phyloP scores from a whole-genome alignment of 2,329 filamentous ascomycete species.

The Magnaporthiopsis poae region DNA sequence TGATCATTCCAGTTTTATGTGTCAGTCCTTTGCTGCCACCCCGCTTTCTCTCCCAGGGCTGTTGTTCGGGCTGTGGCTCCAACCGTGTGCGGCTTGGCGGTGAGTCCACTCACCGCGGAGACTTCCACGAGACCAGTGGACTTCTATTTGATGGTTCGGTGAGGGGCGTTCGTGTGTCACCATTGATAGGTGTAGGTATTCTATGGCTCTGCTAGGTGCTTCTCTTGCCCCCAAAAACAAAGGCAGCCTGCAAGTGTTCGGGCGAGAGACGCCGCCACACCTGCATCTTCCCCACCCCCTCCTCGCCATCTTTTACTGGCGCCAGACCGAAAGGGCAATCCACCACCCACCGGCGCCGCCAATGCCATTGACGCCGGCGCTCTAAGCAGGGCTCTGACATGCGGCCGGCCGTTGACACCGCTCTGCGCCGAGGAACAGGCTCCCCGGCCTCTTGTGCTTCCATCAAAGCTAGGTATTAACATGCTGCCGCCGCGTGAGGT shows the following conservation, averaged over 20 bases:
- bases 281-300: neutral
- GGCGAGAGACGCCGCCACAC: too few relatives aligned
- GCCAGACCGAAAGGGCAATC: too few relatives aligned
- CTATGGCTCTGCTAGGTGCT: too few relatives aligned
- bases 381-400: neutral
- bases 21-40: too few relatives aligned
- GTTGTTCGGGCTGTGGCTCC: too few relatives aligned
- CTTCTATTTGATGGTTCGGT: neutral
- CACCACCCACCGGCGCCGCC: neutral
- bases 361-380: neutral
- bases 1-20: too few relatives aligned
- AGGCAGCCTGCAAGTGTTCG: neutral
- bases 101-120: neutral
- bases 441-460: too few relatives aligned
- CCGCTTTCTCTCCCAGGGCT: too few relatives aligned
- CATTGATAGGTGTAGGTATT: too few relatives aligned
- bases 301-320: neutral
- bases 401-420: too few relatives aligned
- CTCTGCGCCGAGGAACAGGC: too few relatives aligned
- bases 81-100: too few relatives aligned
- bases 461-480: neutral
- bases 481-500: neutral
- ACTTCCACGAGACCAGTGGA: neutral
- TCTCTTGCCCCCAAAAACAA: neutral
- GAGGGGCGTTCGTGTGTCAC: neutral